Evolutionary conservation across 371 early-diverging fungal genomes (phyloP).

Genomic region (Mortierella sp.): DNA sequence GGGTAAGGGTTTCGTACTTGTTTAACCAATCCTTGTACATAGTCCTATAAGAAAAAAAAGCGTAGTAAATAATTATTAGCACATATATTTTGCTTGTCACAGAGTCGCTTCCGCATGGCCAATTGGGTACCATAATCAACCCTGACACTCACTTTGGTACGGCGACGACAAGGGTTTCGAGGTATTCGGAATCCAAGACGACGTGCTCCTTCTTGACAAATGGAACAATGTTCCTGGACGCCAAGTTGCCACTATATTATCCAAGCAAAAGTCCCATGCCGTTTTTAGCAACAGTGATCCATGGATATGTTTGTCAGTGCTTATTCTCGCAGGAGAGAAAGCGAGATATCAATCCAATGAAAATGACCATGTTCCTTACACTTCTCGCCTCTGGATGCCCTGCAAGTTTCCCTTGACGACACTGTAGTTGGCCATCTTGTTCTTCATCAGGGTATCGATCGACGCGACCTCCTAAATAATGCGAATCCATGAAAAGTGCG

Average conservation of each 20-base stretch:
- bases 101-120: too few relatives aligned
- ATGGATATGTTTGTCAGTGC: too few relatives aligned
- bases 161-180: slow-evolving; percentile 94
- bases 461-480: slow-evolving; percentile 80
- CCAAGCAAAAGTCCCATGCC: neutral
- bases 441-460: slow-evolving; percentile 90
- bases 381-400: slow-evolving; percentile 85
- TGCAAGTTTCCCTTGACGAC: slow-evolving; percentile 84
- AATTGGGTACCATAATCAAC: neutral
- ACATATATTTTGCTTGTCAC: neutral
- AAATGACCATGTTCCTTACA: slow-evolving; percentile 61
- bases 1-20: slow-evolving; percentile 89
- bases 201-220: slow-evolving; percentile 93
- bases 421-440: slow-evolving; percentile 87
- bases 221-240: slow-evolving; percentile 87
- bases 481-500: neutral
- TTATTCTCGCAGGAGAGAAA: neutral
- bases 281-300: neutral
- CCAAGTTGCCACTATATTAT: slow-evolving; percentile 86
- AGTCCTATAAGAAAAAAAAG: slow-evolving; percentile 58
- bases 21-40: slow-evolving; percentile 85
- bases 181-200: slow-evolving; percentile 92
- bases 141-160: slow-evolving; percentile 82
- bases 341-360: neutral
- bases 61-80: neutral